Conservation (phyloP, 192 early-diverging fungal species). For the Dissophora globulifera region DNA sequence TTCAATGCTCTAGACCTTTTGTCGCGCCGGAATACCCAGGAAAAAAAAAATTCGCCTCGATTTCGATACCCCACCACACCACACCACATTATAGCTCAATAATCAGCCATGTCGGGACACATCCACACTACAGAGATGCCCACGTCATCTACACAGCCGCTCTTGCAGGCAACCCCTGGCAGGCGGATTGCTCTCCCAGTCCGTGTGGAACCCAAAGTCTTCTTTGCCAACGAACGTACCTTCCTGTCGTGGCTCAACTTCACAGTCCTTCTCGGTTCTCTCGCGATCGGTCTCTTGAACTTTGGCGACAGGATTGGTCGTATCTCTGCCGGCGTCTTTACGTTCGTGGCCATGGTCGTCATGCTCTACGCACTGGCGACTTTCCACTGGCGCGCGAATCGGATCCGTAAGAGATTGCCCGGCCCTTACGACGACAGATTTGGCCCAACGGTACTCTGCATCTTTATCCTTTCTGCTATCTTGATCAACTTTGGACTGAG, state of each 20-base stretch:
- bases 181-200: constrained; percentile 84
- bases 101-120: constrained; percentile 36
- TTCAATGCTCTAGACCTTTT: no score
- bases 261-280: constrained; percentile 76
- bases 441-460: constrained; percentile 77
- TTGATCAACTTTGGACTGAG: constrained; percentile 72
- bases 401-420: constrained; percentile 70
- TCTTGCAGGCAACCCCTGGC: constrained; percentile 46
- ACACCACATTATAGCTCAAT: no score
- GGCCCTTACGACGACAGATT: constrained; percentile 82
- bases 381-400: constrained; percentile 80
- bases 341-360: constrained; percentile 74
- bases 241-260: constrained; percentile 92
- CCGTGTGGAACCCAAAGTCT: constrained; percentile 89
- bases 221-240: constrained; percentile 95
- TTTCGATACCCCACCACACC: neutral
- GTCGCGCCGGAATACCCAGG: no score
- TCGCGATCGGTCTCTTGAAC: constrained; percentile 82
- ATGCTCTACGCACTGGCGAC: constrained; percentile 83
- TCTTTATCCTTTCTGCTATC: constrained; percentile 72
- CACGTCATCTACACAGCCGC: constrained; percentile 35
- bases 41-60: no score
- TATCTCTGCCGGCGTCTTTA: constrained; percentile 65
- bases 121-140: constrained; percentile 47
- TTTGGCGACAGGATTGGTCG: constrained; percentile 79